These are phyloP conservation scores for Malus hybrid DNA, from an alignment of 331 rosid genomes.

Conservation along the genomic window DNA sequence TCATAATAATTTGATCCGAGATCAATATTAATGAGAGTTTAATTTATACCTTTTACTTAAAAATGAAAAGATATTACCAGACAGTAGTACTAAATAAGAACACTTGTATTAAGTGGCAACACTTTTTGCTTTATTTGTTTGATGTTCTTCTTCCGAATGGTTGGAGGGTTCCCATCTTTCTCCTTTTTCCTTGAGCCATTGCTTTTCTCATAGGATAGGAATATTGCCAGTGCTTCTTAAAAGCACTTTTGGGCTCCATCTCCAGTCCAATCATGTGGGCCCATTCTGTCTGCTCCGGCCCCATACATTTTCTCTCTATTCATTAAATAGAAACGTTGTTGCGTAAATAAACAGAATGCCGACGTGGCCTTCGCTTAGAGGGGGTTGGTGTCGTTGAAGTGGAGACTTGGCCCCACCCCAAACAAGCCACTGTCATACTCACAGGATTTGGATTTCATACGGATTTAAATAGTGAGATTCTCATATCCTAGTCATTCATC, in stretches of 20 bases:
- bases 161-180: slow-evolving; percentile 55
- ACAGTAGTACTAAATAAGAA: no score
- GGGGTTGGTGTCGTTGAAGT: slow-evolving; percentile 64
- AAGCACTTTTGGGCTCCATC: slow-evolving; percentile 51
- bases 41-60: no score
- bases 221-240: slow-evolving; percentile 39
- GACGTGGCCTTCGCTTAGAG: slow-evolving; percentile 57
- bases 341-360: slow-evolving; percentile 61
- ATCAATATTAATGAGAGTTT: fast-evolving
- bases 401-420: slow-evolving; percentile 59
- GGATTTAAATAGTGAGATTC: fast-evolving
- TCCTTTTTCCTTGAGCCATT: slow-evolving; percentile 41
- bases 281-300: slow-evolving; percentile 40
- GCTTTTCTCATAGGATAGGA: slow-evolving; percentile 70
- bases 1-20: no score
- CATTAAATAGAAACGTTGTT: slow-evolving; percentile 22
- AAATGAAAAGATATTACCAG: fast-evolving
- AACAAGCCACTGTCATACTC: slow-evolving; percentile 48
- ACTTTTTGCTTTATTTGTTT: slow-evolving; percentile 3
- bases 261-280: slow-evolving; percentile 63
- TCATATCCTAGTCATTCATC: no score
- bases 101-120: background rate
- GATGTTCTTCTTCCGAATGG: slow-evolving; percentile 28
- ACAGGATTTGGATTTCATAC: background rate
- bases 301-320: slow-evolving; percentile 9